Base-by-base conservation (phyloP, 2,329 filamentous ascomycete genomes). In the Alternaria infectoria region DNA sequence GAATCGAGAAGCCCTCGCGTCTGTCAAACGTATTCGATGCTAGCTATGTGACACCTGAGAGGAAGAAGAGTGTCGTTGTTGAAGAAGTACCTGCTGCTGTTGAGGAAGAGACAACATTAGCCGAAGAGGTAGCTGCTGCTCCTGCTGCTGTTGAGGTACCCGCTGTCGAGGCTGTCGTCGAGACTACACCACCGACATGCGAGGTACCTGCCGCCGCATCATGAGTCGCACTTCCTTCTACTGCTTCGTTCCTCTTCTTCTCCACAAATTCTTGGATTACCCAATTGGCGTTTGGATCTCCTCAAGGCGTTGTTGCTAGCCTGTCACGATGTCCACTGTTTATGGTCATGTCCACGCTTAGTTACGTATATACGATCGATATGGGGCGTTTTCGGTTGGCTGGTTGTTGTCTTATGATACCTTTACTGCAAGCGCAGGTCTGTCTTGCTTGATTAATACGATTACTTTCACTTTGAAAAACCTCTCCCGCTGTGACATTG, bases 11-110 rank as follows among this genome's bases (percentile, higher is more conserved):
- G 66, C 74, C 77, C 3, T 79, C 75, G 25, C 57, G 74, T 8
- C 56, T 81, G 66, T 78, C 75, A 1, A 79, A 74, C 67, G 79
- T 80, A 59, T 74, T 73, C 52, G 70, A 72, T 23, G 74, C 77
- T 23, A 62, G 58, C 17, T 64, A 62, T 25, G 43, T 60, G 26
- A 60, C 64, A 10, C 60, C 64, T 0, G 66, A 70, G 62, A 63
- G 72, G 65, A 59, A 69, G 51, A 30, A 46, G 25, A 36, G 17
- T 13, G 45, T 49, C 7, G 45, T 46, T 12, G n/a, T 26, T 19
- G 46, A 51, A 13, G 26, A 47, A 15, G 52, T 23, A 5, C 32
- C 52, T 6, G 32, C 36, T 40, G 19, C 3, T 4, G 51, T 19
- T 54, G 54, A 46, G 36, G 19, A 23, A 26, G 30, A 56, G 30